Evolutionary conservation across 106 monocot genomes (phyloP), one percentile per base, ranked within the genome.

Genomic region (Triglochin maritima): DNA sequence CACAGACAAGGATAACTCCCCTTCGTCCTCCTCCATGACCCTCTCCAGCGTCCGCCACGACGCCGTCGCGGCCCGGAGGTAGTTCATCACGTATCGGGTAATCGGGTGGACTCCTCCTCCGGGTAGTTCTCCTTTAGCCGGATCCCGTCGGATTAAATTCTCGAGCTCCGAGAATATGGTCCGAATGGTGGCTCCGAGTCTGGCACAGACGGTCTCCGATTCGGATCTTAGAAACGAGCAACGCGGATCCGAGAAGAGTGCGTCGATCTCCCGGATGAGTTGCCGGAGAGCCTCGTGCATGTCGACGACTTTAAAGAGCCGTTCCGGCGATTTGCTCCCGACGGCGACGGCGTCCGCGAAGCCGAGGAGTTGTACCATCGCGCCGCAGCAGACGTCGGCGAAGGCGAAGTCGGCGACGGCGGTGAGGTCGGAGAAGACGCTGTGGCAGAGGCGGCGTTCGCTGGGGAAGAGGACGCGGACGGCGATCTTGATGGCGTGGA

Each of bases 61-160:
- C n/a, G 66, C 79, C 59, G 85, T 85, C 6, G 90, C 94, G 3
- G 90, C 85, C 9, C 89, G 89, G 73, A 96, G 90, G 68, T 90
- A 90, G 72, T 96, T 90, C 87, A 90, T 82, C 13, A 90, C 90
- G 69, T 90, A 96, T 4, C 90, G 83, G 29, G 87, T 88, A 47
- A 96, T 90, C 48, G 95, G 95, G 61, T 96, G 95, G n/a, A 85
- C 48, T 3, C 76, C 85, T 8, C 90, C 90, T 13, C 87, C 87
- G 2, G 78, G 90, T 3, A 88, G 2, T 83, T 63, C 10, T 65
- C 61, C 17, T 16, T 57, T 58, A 13, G 9, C 12, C 42, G 65
- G 59, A 58, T 75, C 60, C 4, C 68, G 58, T 13, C 44, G 59
- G 67, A 75, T 75, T 5, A 52, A 60, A 17, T 67, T 75, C 67